A percentile compares a stretch with the other conserved stretches of the same genome.
Evolutionary conservation across 371 early-diverging fungal genomes (phyloP).

Genomic region (Syncephalastrum contaminatum): DNA sequence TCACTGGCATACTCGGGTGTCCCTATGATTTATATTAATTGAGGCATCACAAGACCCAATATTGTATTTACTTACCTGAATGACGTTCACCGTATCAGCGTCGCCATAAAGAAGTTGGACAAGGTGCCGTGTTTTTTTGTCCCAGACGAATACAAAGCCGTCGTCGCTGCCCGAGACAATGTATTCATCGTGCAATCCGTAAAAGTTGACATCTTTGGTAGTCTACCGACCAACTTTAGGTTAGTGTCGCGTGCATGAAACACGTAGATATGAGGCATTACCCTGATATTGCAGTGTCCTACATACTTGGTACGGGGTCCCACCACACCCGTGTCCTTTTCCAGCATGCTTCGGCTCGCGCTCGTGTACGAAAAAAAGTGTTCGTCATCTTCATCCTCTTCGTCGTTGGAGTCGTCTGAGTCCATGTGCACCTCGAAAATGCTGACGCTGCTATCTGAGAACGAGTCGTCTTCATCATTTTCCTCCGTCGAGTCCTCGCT

Average conservation of each 20-base stretch:
- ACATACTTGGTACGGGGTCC: conserved; percentile 26
- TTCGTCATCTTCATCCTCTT: conserved; percentile 11
- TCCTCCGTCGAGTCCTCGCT: not conserved
- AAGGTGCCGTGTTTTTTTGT: conserved; percentile 58
- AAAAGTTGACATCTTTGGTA: conserved; percentile 81
- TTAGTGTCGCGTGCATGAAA: not conserved
- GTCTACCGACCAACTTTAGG: conserved; percentile 39
- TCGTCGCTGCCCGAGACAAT: conserved; percentile 82
- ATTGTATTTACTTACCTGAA: conserved; percentile 27
- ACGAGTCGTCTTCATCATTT: conserved; percentile 1
- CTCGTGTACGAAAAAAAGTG: not conserved
- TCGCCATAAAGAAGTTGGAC: conserved; percentile 70
- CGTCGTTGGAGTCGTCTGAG: conserved; percentile 3
- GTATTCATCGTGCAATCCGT: conserved; percentile 66
- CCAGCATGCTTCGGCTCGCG: conserved; percentile 5
- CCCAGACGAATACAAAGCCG: conserved; percentile 77
- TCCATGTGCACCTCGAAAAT: not conserved
- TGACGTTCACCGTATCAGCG: conserved; percentile 60
- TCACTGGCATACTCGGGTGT: conserved; percentile 46
- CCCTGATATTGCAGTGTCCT: conserved; percentile 44
- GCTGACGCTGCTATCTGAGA: no score
- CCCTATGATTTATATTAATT: conserved; percentile 24
- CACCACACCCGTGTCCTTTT: conserved; percentile 24
- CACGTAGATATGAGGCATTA: conserved; percentile 9
- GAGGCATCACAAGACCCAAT: conserved; percentile 2